Conservation (phyloP, 2,329 filamentous ascomycete genomes). For the Dactylellina drechsleri region DNA sequence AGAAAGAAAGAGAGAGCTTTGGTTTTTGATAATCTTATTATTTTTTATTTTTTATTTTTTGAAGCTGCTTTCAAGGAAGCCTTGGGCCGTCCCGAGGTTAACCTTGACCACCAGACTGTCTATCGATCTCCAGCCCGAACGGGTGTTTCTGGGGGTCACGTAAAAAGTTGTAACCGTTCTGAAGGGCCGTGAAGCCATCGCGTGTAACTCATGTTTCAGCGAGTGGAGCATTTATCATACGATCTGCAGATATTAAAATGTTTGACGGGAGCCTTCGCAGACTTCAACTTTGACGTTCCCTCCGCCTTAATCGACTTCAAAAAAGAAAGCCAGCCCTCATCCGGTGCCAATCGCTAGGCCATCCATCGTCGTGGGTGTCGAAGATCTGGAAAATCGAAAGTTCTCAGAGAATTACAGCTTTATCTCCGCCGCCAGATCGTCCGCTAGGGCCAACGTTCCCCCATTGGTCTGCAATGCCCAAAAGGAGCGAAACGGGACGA, state of each 20-base stretch:
- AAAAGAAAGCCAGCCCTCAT: slow-evolving; percentile 12
- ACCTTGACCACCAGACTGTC: no score
- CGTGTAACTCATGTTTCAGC: slow-evolving; percentile 51
- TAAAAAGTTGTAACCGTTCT: not conserved
- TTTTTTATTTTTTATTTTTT: no score
- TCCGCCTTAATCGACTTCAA: not conserved
- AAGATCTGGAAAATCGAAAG: slow-evolving; percentile 12
- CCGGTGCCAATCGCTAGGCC: not conserved
- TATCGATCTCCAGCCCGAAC: no score
- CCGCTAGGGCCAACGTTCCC: slow-evolving; percentile 46
- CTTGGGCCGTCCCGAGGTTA: no score
- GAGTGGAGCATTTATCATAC: slow-evolving; percentile 12
- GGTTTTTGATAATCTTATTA: no score
- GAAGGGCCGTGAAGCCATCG: slow-evolving; percentile 12
- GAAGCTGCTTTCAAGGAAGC: no score
- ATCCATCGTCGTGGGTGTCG: slow-evolving; percentile 22
- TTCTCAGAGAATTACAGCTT: slow-evolving; percentile 9
- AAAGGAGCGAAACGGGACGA: slow-evolving; percentile 20
- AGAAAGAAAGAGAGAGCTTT: no score
- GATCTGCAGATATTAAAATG: slow-evolving; percentile 48
- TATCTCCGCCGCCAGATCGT: slow-evolving; percentile 52
- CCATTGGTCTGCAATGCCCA: slow-evolving; percentile 30
- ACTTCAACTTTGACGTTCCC: not conserved
- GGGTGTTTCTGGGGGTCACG: not conserved
- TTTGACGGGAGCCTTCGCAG: slow-evolving; percentile 44